Evolutionary conservation across 1,284 basidiomycete species (phyloP).

Genomic region (Gymnopus androsaceus): DNA sequence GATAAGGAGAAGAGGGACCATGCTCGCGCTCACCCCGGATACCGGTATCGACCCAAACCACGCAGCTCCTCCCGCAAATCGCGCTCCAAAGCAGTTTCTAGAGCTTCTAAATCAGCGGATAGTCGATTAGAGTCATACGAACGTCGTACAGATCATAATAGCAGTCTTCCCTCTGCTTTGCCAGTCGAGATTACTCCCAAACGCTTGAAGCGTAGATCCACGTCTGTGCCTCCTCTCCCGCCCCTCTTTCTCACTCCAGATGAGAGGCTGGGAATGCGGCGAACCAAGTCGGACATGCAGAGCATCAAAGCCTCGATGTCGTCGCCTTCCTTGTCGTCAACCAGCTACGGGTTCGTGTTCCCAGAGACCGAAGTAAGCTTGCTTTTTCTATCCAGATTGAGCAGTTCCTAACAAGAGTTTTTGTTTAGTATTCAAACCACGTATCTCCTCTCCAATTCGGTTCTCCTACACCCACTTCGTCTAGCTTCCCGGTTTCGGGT

Average conservation of each 20-base stretch:
- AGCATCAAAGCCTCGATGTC: not conserved
- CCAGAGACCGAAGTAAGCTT: not conserved
- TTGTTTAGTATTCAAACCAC: not conserved
- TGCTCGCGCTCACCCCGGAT: conserved; percentile 53
- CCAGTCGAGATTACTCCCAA: not conserved
- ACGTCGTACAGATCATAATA: not conserved
- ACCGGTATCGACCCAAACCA: conserved; percentile 58
- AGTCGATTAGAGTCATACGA: not conserved
- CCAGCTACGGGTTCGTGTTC: not conserved
- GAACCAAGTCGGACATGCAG: not conserved
- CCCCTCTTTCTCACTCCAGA: not conserved
- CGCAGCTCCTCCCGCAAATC: not conserved
- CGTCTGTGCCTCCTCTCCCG: conserved; percentile 12
- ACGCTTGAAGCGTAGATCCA: conserved; percentile 8
- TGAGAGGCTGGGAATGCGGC: not conserved
- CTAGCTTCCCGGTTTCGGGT: not conserved
- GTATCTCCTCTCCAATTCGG: not conserved
- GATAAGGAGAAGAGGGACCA: conserved; percentile 57
- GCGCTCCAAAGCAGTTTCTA: not conserved
- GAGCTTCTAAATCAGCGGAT: not conserved
- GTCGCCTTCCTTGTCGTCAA: not conserved
- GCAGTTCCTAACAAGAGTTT: not conserved
- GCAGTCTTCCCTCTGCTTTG: not conserved
- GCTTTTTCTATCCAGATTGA: not conserved
- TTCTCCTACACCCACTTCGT: not conserved